Evolutionary conservation across 768 basidiomycete genomes (phyloP).

Genomic region (Tylopilus balloui): DNA sequence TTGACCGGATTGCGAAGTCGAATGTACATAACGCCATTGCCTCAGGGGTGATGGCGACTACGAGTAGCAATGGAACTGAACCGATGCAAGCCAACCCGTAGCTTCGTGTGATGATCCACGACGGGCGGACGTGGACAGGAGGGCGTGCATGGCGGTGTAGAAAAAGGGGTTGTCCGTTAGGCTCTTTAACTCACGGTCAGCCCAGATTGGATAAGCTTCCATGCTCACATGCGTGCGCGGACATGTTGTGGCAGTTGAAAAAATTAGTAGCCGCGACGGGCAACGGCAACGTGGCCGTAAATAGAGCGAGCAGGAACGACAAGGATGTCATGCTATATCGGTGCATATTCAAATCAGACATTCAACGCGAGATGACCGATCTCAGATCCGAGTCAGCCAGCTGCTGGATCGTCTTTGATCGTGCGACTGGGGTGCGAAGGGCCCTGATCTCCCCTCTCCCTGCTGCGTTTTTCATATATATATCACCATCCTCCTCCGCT

Average conservation of each 20-base stretch:
- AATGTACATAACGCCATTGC: conserved; percentile 10
- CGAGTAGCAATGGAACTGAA: conserved; percentile 7
- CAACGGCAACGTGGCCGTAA: conserved; percentile 46
- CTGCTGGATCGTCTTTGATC: conserved; percentile 60
- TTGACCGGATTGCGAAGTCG: conserved; percentile 11
- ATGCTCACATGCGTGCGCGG: conserved; percentile 31
- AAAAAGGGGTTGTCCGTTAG: conserved; percentile 36
- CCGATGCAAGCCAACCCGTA: background rate
- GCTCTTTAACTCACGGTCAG: conserved; percentile 39
- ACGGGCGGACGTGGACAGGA: conserved; percentile 11
- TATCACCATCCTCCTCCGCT: conserved; percentile 43
- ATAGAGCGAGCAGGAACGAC: conserved; percentile 41
- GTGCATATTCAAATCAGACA: conserved; percentile 36
- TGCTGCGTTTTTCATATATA: conserved; percentile 49
- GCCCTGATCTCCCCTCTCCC: conserved; percentile 42
- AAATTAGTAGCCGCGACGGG: conserved; percentile 40
- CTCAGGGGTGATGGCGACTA: conserved; percentile 13
- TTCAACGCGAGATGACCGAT: conserved; percentile 42
- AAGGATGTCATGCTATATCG: conserved; percentile 28
- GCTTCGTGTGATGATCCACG: conserved; percentile 29
- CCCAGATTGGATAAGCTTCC: conserved; percentile 36
- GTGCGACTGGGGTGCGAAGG: conserved; percentile 47
- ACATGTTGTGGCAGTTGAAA: conserved; percentile 32
- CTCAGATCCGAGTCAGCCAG: conserved; percentile 32
- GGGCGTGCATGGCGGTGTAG: conserved; percentile 21